A percentile compares a stretch with the other conserved stretches of the same genome.
phyloP scores from a whole-genome alignment of 768 basidiomycete genomes.

The Pleurotus cornucopiae region DNA sequence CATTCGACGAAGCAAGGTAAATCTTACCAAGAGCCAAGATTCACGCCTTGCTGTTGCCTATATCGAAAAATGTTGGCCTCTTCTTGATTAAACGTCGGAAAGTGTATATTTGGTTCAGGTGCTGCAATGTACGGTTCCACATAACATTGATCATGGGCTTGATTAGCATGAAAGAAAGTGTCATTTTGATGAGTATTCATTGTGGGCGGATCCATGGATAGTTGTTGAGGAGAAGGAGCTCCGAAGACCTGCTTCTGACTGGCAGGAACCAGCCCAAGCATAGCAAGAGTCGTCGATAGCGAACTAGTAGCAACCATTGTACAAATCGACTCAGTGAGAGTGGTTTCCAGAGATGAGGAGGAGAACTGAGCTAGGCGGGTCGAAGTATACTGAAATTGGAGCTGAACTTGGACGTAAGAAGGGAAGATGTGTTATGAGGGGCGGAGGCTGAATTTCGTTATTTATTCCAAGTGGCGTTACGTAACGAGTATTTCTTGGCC shows the following conservation, averaged over 20 bases:
- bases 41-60: conserved; percentile 59
- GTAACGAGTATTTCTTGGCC: background rate
- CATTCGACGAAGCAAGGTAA: background rate
- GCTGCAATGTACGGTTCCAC: conserved; percentile 25
- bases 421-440: background rate
- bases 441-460: background rate
- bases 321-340: background rate
- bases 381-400: background rate
- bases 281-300: background rate
- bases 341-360: background rate
- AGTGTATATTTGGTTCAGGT: conserved; percentile 29
- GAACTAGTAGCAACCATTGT: background rate
- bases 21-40: conserved; percentile 58
- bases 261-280: background rate
- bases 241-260: background rate
- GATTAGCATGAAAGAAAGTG: background rate
- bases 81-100: conserved; percentile 45
- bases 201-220: background rate
- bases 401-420: conserved; percentile 3
- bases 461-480: background rate
- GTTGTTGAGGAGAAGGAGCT: background rate
- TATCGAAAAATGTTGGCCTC: conserved; percentile 54
- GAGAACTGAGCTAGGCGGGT: background rate
- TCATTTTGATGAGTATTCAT: background rate
- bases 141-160: conserved; percentile 14